Base-by-base conservation (phyloP, 202 grass and related monocot genomes). In the Carex arenaria region DNA sequence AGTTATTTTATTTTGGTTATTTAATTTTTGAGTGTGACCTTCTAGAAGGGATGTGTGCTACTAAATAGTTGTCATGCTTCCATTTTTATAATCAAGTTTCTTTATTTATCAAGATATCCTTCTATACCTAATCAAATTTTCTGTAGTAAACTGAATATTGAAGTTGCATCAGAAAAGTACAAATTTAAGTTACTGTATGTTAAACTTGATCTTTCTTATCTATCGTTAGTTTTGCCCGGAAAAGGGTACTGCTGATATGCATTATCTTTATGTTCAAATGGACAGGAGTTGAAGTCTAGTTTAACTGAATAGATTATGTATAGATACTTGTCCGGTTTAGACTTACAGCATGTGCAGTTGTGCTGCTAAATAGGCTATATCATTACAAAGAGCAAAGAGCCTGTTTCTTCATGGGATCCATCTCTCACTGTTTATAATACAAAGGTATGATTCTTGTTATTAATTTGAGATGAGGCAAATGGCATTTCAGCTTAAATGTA, bases 61-160 rank as follows among this genome's bases (percentile, higher is more conserved):
- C 52, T 56, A 57, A 77, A 55, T 77, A n/a, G 30, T 57, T 59
- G 14, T 34, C 73, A 77, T 56, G 73, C 52, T 56, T 77, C 22
- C 72, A 57, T n/a, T 59, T 57, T 56, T 54, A 30, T 52, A 28
- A 53, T 73, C 42, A 53, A 20, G 5, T 53, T 54, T 49, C 71
- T 53, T 73, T 73, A 14, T 53, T 73, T 73, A 73, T 53, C 70
- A 30, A 53, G 47, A 30, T 74, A 54, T 15, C 43, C 11, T 52
- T 72, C 19, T 71, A 71, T 9, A 47, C n/a, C 4, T 74, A 30
- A 28, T 45, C 45, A 52, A 70, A 51, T 52, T 64, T 22, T 4
- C 10, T 64, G 8, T 28, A 14, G 23, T 61, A n/a, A 5, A 30
- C 11, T 64, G 28, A 30, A 31, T 32, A 64, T 64, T 53, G 4